Percentiles rank a stretch among this genome's conserved stretches.
Conservation (phyloP, 805 yeast species). For the Jamesozyma piceae region DNA sequence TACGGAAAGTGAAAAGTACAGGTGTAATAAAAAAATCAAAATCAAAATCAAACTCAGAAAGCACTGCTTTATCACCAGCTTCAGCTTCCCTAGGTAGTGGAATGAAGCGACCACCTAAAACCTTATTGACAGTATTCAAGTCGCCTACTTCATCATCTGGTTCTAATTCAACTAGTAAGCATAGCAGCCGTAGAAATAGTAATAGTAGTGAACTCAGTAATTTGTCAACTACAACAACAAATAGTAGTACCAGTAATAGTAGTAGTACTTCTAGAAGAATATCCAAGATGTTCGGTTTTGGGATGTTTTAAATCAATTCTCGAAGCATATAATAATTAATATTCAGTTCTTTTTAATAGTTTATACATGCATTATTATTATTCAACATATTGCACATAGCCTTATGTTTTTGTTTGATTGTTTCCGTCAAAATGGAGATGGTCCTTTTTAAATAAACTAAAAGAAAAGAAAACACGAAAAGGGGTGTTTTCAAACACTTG, state of each 20-base stretch:
- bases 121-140: slow-evolving; percentile 14
- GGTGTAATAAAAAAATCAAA: slow-evolving; percentile 10
- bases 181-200: slow-evolving; percentile 3
- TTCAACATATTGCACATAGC: too few relatives aligned
- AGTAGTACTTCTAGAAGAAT: slow-evolving; percentile 9
- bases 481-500: too few relatives aligned
- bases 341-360: too few relatives aligned
- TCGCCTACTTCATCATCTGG: neutral
- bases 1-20: slow-evolving; percentile 21
- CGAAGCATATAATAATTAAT: too few relatives aligned
- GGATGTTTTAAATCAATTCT: neutral
- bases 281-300: slow-evolving; percentile 12
- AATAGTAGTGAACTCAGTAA: slow-evolving; percentile 4
- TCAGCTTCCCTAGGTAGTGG: neutral
- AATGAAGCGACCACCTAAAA: slow-evolving; percentile 8
- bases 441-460: too few relatives aligned
- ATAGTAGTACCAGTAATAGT: slow-evolving; percentile 8
- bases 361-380: too few relatives aligned
- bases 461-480: too few relatives aligned
- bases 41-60: too few relatives aligned
- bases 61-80: neutral
- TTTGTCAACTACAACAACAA: slow-evolving; percentile 13
- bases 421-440: too few relatives aligned
- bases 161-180: too few relatives aligned
- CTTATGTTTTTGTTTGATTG: too few relatives aligned